Base-by-base conservation (phyloP, 768 basidiomycete genomes). In the Paxillus ammoniavirescens region DNA sequence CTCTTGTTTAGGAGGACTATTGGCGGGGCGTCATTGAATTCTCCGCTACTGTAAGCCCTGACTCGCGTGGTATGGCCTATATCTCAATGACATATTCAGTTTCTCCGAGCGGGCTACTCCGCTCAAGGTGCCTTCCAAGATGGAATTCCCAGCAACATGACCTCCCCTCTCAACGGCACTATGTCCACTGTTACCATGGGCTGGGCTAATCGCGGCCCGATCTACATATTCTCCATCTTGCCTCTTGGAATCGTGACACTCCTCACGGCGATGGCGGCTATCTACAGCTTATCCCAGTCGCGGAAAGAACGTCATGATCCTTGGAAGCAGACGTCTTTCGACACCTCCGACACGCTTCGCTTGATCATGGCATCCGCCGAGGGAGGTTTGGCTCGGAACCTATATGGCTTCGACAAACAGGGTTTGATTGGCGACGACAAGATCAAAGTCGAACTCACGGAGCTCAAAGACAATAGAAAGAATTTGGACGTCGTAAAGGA, bases 11-110 rank as follows among this genome's bases (percentile, higher is more conserved):
- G 62, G 61, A 55, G 42, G 37, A 50, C 4, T 63, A 57, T 18
- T 63, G 58, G 61, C 48, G 42, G 21, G 21, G 21, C 21, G 21
- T 21, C 10, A 37, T 56, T 10, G 62, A 60, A 12, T 63, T 60
- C 28, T 46, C 54, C 21, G 61, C 54, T 18, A 62, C 61, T 12
- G 61, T 56, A 30, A 28, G 47, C n/a, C 15, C 35, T 53, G 42
- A 26, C 7, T 5, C 4, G 8, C 15, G 2, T 15, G 17, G 33
- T 33, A 21, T 21, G 21, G 21, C 21, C 3, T 33, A 33, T 12
- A 10, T 10, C 33, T 40, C 1, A 40, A 40, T 40, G 7, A 40
- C 14, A 21, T 3, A 21, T 21, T 40, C 33, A 54, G 48, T 49
- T 49, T 37, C 47, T 54, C 6, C 47, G 47, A 18, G 37, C 53